Evolutionary conservation across 768 basidiomycete species (phyloP).

Genomic region (Tricholoma sp.): DNA sequence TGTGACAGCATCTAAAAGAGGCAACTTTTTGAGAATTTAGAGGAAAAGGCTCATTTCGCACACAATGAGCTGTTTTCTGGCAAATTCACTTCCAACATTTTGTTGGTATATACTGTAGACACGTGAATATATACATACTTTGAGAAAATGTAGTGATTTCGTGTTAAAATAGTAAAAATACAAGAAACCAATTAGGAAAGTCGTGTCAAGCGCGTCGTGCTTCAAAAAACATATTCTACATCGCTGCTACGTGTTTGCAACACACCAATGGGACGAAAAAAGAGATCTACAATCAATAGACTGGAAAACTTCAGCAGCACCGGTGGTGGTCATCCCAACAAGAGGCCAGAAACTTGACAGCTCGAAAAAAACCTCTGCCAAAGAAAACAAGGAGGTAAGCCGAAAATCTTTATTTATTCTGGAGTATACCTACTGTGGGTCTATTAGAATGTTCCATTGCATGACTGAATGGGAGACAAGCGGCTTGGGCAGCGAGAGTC

Average conservation of each 20-base stretch:
- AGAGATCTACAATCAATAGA: neutral
- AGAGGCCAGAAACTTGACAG: neutral
- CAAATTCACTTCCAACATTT: neutral
- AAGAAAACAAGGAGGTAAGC: neutral
- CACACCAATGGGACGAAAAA: neutral
- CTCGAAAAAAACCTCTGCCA: neutral
- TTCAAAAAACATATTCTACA: neutral
- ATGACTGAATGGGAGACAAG: neutral
- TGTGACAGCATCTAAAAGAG: neutral
- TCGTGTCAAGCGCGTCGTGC: neutral
- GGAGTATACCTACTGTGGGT: neutral
- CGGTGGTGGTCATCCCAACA: neutral
- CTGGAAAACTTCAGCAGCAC: neutral
- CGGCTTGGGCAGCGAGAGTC: neutral
- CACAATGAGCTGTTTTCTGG: neutral
- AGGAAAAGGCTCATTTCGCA: neutral
- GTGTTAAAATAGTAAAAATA: neutral
- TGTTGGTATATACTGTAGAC: neutral
- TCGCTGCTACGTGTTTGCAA: neutral
- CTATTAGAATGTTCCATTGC: neutral
- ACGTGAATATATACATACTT: neutral
- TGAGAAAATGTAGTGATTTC: neutral
- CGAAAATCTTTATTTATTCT: neutral
- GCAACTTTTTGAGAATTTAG: neutral
- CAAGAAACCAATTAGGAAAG: neutral